Base-by-base conservation (phyloP, 441 rosid genomes). In the Gossypium gossypioides region DNA sequence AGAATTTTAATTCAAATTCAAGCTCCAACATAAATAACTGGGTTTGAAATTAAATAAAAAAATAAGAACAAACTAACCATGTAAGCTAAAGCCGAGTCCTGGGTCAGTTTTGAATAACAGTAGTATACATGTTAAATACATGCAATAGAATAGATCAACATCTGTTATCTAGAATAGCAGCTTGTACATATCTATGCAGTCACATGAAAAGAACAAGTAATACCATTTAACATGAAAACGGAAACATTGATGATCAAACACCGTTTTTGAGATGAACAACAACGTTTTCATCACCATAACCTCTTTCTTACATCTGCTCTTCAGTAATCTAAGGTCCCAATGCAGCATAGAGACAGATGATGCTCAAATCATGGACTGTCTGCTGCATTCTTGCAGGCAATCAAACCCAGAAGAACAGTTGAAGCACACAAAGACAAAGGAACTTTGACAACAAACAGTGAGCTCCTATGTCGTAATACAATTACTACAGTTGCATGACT, bases 391-490 rank as follows among this genome's bases (percentile, higher is more conserved):
- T 65, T 22, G 10, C 29, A 65, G 16, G 54, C 32, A 64, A 46
- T 67, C 15, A 21, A 25, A 15, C 58, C 69, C 37, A 65, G 37
- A 65, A 44, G 18, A 19, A 13, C 32, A 21, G 54, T 42, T 42
- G 51, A 54, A 52, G 51, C 12, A 65, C 12, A 29, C 27, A 6
- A 29, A 48, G 16, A 44, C 44, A 60, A 24, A 46, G 21, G 61
- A 42, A 50, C 22, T n/a, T 5, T 6, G 8, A 21, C 44, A 8
- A 29, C 59, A 66, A 55, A 66, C 4, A 74, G 44, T 54, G 66
- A 69, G 74, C 72, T 76, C 58, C 64, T 64, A 74, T 58, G 73
- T 63, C 34, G 21, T 50, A 50, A 59, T 72, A 72, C 70, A 63
- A 51, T 55, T 69, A 69, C 61, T 18, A 34, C 18, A 10, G 40